Base-by-base conservation (phyloP, 495 filamentous ascomycete species). In the Alectoria sarmentosa region DNA sequence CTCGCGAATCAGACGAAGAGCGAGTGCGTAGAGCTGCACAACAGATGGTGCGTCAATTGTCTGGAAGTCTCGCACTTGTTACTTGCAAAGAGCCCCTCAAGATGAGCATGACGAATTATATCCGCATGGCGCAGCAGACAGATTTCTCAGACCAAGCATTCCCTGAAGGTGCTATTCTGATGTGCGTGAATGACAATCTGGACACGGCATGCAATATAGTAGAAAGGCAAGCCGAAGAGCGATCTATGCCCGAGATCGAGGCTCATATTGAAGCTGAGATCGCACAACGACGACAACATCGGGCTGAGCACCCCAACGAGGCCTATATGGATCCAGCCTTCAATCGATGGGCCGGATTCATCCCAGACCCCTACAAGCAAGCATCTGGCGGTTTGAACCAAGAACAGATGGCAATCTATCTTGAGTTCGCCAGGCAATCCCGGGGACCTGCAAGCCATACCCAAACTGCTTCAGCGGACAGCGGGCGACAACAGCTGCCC, bases 181-280 rank as follows among this genome's bases (percentile, higher is more conserved):
- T 98, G 89, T 97, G 95, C 73, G 92, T 98, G 65, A 98, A 98
- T 72, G 94, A 96, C 63, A 99, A 99, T 74, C 80, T 98, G 37
- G 94, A 99, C 67, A 83, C 89, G 58, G 91, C 94, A 52, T 98
- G 94, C 71, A 87, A 83, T 60, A 87, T 96, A 65, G 91, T 99
- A 36, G 94, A 98, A 74, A 89, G 91, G 70, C 91, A 91, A 41
- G 95, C 94, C 14, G 93, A 97, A 73, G 89, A 94, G 68, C 91
- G 91, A 61, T 92, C 93, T 17, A 79, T 96, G 39, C 88, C 90
- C 19, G 93, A 98, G 73, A 96, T 99, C 66, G 92, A 98, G 70
- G 88, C 92, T 63, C 87, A 94, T 70, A 88, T 99, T 63, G 88
- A 90, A 68, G 74, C 74, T 19, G 88, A 91, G 64, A 76, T 97